These are phyloP conservation scores for Dryas drummondii DNA, from an alignment of 306 rosid genomes.

Conservation along the genomic window DNA sequence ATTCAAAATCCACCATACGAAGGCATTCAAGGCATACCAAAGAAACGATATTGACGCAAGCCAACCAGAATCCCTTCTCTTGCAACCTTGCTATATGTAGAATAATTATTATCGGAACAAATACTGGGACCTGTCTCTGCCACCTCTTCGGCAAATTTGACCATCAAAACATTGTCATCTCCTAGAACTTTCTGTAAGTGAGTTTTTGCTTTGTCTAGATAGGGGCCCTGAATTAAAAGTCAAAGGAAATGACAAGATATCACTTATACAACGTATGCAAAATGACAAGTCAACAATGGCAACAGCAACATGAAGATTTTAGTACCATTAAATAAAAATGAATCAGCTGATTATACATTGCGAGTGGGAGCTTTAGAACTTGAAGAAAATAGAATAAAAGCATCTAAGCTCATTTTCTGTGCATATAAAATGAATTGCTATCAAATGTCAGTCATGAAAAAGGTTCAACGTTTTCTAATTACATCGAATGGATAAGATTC, in stretches of 20 bases:
- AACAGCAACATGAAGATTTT: background rate
- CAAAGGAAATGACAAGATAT: constrained; percentile 2
- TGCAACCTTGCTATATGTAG: constrained; percentile 44
- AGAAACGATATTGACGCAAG: constrained; percentile 53
- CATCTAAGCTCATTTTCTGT: background rate
- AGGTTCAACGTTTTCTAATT: background rate
- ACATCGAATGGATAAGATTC: background rate
- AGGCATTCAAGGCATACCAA: constrained; percentile 47
- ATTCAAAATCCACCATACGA: background rate
- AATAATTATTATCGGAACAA: constrained; percentile 13
- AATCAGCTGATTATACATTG: background rate
- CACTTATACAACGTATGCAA: background rate
- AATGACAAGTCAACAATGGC: background rate
- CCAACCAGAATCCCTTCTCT: constrained; percentile 71
- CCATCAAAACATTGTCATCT: constrained; percentile 67
- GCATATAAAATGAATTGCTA: background rate
- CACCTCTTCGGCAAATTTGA: constrained; percentile 50
- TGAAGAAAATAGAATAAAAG: background rate
- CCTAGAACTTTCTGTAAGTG: constrained; percentile 71
- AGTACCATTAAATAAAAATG: background rate
- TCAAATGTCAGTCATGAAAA: background rate
- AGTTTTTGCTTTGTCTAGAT: constrained; percentile 36
- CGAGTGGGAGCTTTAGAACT: background rate
- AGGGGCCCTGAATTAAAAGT: constrained; percentile 57
- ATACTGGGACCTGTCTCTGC: background rate